phyloP scores from a whole-genome alignment of 208 protist genomes.

The Trypanosoma platydactyli region DNA sequence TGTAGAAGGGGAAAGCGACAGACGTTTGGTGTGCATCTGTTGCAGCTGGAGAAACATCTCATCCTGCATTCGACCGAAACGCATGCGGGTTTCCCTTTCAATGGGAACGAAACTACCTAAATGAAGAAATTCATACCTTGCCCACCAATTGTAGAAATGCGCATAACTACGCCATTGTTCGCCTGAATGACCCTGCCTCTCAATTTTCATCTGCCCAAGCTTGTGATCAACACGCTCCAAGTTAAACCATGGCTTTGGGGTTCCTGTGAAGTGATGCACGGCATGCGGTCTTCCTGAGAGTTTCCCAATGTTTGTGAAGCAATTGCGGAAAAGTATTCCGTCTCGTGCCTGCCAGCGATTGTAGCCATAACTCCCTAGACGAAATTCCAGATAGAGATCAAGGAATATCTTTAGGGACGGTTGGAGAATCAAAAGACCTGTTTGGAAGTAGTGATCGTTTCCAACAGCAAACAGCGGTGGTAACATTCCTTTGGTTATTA shows the following conservation, averaged over 20 bases:
- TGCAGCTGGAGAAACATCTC: not conserved
- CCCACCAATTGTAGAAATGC: constrained; percentile 27
- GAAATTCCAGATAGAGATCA: constrained; percentile 34
- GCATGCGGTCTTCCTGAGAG: not conserved
- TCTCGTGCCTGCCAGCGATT: constrained; percentile 28
- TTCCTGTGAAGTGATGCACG: constrained; percentile 28
- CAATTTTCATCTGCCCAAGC: not conserved
- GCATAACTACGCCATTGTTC: constrained; percentile 1
- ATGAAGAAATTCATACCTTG: constrained; percentile 31
- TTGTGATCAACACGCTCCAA: constrained; percentile 8
- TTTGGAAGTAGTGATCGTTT: constrained; percentile 29
- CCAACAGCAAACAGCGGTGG: constrained; percentile 27
- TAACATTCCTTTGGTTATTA: constrained; percentile 2
- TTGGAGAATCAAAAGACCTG: constrained; percentile 26
- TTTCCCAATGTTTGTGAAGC: constrained; percentile 19
- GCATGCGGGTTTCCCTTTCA: constrained; percentile 14
- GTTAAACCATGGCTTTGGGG: constrained; percentile 37
- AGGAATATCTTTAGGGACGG: constrained; percentile 34
- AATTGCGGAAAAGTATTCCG: constrained; percentile 32
- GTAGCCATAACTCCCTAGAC: constrained; percentile 23
- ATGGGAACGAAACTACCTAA: constrained; percentile 17
- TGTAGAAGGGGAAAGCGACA: not conserved
- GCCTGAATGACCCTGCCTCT: not conserved
- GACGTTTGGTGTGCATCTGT: not conserved
- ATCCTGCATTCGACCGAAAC: constrained; percentile 5